phyloP scores from a whole-genome alignment of 2,329 filamentous ascomycete genomes.

The Coleophoma crateriformis region DNA sequence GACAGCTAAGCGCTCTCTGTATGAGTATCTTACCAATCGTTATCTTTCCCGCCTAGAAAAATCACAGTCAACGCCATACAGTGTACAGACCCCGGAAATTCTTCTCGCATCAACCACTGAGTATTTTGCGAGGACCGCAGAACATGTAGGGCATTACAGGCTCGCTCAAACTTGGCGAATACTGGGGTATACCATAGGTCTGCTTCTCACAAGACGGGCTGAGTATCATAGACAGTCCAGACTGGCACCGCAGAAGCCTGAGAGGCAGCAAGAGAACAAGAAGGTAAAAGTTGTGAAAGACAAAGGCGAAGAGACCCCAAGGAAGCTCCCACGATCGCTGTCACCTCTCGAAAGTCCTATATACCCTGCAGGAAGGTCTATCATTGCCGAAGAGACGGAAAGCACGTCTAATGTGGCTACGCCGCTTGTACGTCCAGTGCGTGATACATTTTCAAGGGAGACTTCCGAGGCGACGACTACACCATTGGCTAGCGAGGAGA shows the following conservation, averaged over 20 bases:
- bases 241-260: constrained; percentile 17
- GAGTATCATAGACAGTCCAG: constrained; percentile 51
- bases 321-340: constrained; percentile 8
- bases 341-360: constrained; percentile 9
- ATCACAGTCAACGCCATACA: neutral
- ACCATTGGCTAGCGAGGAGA: constrained; percentile 24
- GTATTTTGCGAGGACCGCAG: constrained; percentile 51
- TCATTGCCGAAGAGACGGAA: constrained; percentile 41
- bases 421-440: constrained; percentile 48
- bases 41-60: constrained; percentile 48
- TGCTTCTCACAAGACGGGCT: constrained; percentile 48
- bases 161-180: constrained; percentile 62
- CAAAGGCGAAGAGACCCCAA: constrained; percentile 18
- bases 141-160: constrained; percentile 49
- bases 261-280: constrained; percentile 21
- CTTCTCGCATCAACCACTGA: constrained; percentile 48
- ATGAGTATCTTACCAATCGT: constrained; percentile 48
- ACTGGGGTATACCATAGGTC: constrained; percentile 47
- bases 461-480: constrained; percentile 17
- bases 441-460: constrained; percentile 20
- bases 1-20: constrained; percentile 42
- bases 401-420: constrained; percentile 59
- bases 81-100: constrained; percentile 13
- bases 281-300: constrained; percentile 2
- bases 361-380: constrained; percentile 11